A percentile compares a stretch with the other conserved stretches of the same genome.
These are phyloP conservation scores for Paxillus rubicundulus DNA, from an alignment of 768 basidiomycete species.

Conservation along the genomic window DNA sequence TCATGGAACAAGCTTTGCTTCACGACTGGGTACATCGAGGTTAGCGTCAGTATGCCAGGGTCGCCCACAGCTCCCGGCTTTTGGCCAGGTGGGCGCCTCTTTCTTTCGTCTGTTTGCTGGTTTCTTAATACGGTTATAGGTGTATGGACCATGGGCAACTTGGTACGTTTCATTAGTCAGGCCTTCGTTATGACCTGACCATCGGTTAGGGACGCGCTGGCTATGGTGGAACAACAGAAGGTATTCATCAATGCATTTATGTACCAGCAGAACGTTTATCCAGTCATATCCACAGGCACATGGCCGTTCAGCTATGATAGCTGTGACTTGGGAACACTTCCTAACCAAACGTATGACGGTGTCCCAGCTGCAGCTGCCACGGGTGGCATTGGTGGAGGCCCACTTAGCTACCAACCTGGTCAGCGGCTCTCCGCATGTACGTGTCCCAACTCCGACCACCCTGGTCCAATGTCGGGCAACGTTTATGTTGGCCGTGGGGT, in stretches of 20 bases:
- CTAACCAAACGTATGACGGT: constrained; percentile 71
- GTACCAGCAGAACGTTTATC: background rate
- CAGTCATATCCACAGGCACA: constrained; percentile 31
- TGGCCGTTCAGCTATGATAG: constrained; percentile 84
- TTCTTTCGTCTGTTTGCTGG: background rate
- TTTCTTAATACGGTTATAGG: constrained; percentile 31
- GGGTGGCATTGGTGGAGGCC: constrained; percentile 45
- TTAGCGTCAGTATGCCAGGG: constrained; percentile 74
- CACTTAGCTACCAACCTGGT: constrained; percentile 78
- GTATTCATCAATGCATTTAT: constrained; percentile 34
- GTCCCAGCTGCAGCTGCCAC: constrained; percentile 58
- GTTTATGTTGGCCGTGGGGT: constrained; percentile 65
- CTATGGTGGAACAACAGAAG: constrained; percentile 88
- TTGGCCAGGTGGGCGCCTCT: constrained; percentile 72
- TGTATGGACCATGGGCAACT: constrained; percentile 78
- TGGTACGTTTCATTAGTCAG: constrained; percentile 25
- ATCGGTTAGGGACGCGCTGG: constrained; percentile 72
- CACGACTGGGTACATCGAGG: constrained; percentile 88
- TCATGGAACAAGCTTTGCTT: constrained; percentile 97
- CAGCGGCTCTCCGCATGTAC: constrained; percentile 88
- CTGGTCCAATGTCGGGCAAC: constrained; percentile 58
- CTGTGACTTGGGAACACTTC: constrained; percentile 86
- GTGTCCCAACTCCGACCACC: constrained; percentile 82
- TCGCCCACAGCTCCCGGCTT: constrained; percentile 58
- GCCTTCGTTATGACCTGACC: constrained; percentile 9